Evolutionary conservation across 257 asterid genomes (phyloP).

Genomic region (Solanum clarkiae): DNA sequence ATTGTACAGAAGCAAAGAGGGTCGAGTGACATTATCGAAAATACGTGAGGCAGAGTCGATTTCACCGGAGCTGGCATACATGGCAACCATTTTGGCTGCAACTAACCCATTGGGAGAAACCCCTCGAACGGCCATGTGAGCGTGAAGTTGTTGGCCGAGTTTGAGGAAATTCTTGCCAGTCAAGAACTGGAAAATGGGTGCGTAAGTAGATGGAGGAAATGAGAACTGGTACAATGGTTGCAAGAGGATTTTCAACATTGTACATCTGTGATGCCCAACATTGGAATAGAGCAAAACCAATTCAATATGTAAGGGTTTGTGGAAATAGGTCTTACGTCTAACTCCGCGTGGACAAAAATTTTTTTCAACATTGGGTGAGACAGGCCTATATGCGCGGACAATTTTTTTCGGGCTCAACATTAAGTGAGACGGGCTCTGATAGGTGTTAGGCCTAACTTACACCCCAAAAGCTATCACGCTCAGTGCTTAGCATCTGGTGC

Average conservation of each 20-base stretch:
- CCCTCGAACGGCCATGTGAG: conserved; percentile 48
- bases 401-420: too few relatives aligned
- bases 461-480: too few relatives aligned
- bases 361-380: too few relatives aligned
- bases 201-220: conserved; percentile 28
- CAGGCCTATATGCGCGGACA: too few relatives aligned
- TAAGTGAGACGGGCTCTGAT: too few relatives aligned
- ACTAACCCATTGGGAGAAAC: conserved; percentile 32
- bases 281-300: neutral
- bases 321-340: too few relatives aligned
- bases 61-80: conserved; percentile 89
- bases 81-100: conserved; percentile 85
- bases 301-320: neutral
- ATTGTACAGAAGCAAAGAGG: conserved; percentile 44
- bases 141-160: conserved; percentile 67
- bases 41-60: conserved; percentile 40
- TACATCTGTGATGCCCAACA: neutral
- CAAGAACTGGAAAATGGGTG: conserved; percentile 46
- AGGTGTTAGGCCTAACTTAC: too few relatives aligned
- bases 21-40: conserved; percentile 23
- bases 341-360: too few relatives aligned
- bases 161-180: conserved; percentile 50
- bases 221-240: conserved; percentile 27
- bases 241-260: conserved; percentile 24
- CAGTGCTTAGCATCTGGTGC: too few relatives aligned